Base-by-base conservation (phyloP, 345 rosid genomes). In the Heritiera littoralis region DNA sequence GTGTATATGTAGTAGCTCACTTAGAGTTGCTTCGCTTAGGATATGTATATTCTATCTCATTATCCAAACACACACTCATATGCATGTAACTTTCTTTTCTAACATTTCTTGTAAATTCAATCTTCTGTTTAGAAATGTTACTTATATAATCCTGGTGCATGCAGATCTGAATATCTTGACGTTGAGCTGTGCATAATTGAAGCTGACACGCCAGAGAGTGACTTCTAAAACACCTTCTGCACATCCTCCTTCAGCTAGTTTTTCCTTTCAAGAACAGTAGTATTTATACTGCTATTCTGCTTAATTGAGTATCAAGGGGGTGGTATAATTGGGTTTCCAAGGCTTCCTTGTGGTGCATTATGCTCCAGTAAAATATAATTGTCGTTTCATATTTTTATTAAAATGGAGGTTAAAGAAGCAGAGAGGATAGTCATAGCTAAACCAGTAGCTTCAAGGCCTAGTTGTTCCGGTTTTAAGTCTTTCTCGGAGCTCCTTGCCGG, bases 381-480 rank as follows among this genome's bases (percentile, higher is more conserved):
- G 69, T 41, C 11, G 6, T 70, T 66, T 76, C 54, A 35, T 63
- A 40, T 49, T 68, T 75, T 49, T 46, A 48, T 28, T 55, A 48
- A 78, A 80, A 94, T 91, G 97, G 97, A 96, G 80, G 84, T 86
- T 63, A 89, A 88, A 73, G 97, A 92, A 80, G 83, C 85, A 40
- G 92, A 89, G 52, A 91, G 92, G 83, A 85, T 85, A 35, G 88
- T 88, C 41, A 80, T 94, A 81, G 89, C 90, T 4, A 94, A 92
- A 86, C 99, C 99, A 66, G 92, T 96, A 77, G 94, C 99, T 61
- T 90, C 97, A 58, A 92, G 92, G 86, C 98, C 99, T 76, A 85
- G 86, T 78, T 80, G 86, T 82, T 87, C 91, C 43, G 83, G 82
- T 49, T 87, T 96, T 59, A 85, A 85, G 75, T 84, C 95, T 30